These are phyloP conservation scores for Coffea humblotiana DNA, from an alignment of 305 asterid species.

Conservation along the genomic window DNA sequence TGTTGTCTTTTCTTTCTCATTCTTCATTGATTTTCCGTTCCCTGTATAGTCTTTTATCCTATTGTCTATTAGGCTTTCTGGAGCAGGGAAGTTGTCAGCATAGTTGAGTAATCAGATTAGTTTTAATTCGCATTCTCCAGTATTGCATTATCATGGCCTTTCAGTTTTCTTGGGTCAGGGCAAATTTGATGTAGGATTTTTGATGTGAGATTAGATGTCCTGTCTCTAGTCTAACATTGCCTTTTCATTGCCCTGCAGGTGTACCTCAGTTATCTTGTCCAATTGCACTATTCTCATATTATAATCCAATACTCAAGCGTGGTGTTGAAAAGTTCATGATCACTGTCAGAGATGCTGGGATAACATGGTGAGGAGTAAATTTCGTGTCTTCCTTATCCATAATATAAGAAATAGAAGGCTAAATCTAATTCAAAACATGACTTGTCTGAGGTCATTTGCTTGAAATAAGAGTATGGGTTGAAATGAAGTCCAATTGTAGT, in stretches of 20 bases:
- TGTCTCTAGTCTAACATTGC: neutral
- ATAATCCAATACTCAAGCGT: conserved; percentile 93
- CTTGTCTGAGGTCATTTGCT: neutral
- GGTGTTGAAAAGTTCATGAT: conserved; percentile 82
- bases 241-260: conserved; percentile 43
- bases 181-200: neutral
- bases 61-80: neutral
- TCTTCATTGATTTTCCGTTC: neutral
- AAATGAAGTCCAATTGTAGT: neutral
- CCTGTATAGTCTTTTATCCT: neutral
- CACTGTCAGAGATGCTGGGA: conserved; percentile 69
- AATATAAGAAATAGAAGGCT: neutral
- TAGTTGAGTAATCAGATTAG: neutral
- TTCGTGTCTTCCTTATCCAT: neutral
- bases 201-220: neutral
- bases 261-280: conserved; percentile 89
- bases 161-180: neutral
- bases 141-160: neutral
- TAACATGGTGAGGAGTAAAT: conserved; percentile 33
- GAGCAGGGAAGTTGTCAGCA: neutral
- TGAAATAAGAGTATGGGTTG: neutral
- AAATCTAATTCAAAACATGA: neutral
- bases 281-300: conserved; percentile 75
- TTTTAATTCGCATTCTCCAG: neutral
- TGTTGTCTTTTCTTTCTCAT: neutral